These are phyloP conservation scores for Petunia secreta DNA, from an alignment of 257 asterid genomes.

Conservation along the genomic window DNA sequence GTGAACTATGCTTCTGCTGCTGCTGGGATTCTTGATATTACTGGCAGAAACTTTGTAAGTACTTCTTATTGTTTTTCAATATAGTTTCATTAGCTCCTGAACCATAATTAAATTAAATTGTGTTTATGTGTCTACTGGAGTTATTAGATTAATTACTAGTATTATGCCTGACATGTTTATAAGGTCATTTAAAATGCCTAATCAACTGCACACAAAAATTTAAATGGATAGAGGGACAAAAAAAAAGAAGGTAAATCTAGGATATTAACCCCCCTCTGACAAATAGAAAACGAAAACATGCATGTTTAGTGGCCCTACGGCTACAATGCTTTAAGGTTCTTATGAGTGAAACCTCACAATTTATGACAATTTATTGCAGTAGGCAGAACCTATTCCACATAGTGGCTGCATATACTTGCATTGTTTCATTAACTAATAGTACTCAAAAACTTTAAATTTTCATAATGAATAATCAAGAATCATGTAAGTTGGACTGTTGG, in stretches of 20 bases:
- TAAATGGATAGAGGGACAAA: neutral
- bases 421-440: neutral
- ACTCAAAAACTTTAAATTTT: neutral
- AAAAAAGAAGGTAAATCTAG: neutral
- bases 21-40: slow-evolving; percentile 42
- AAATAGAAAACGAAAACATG: neutral
- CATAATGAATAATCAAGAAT: neutral
- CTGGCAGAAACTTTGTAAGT: slow-evolving; percentile 35
- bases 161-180: neutral
- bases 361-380: neutral
- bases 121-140: neutral
- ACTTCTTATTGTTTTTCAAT: too few relatives aligned
- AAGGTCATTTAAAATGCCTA: neutral
- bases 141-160: neutral
- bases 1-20: slow-evolving; percentile 51
- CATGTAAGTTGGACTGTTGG: neutral
- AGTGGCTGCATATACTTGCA: neutral
- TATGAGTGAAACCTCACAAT: neutral
- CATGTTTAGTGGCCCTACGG: too few relatives aligned
- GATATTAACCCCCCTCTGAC: neutral
- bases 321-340: too few relatives aligned
- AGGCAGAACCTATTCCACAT: neutral
- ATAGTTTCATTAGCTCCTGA: neutral
- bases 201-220: neutral
- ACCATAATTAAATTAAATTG: neutral